Evolutionary conservation across 345 rosid species (phyloP).

Genomic region (Citrus sinensis): DNA sequence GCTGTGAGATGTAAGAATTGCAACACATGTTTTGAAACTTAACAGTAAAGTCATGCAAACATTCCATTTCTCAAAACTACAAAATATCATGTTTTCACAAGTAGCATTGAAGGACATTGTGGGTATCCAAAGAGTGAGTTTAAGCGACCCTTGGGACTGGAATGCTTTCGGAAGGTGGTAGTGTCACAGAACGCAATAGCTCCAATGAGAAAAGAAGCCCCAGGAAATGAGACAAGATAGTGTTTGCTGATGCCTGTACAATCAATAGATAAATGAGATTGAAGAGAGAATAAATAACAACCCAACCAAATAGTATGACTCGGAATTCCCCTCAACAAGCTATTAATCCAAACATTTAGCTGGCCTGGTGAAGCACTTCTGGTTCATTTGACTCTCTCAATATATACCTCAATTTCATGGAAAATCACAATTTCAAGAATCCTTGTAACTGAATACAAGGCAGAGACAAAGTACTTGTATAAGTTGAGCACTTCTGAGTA

Average conservation of each 20-base stretch:
- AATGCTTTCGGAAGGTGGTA: constrained; percentile 54
- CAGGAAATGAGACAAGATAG: constrained; percentile 90
- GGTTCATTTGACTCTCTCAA: not conserved
- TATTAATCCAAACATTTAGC: not conserved
- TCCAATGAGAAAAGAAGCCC: constrained; percentile 89
- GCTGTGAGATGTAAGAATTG: not conserved
- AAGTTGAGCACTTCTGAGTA: not conserved
- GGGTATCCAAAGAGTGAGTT: constrained; percentile 8
- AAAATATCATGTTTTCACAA: constrained; percentile 22
- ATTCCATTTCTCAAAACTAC: constrained; percentile 9
- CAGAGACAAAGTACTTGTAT: not conserved
- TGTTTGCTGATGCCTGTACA: constrained; percentile 92
- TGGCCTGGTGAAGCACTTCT: not conserved
- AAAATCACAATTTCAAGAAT: not conserved
- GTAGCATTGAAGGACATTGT: not conserved
- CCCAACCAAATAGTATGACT: not conserved
- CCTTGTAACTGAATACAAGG: not conserved
- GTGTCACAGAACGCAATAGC: constrained; percentile 83
- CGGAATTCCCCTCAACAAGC: not conserved
- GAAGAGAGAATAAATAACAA: not conserved
- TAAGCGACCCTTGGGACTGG: constrained; percentile 55
- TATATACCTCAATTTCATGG: not conserved
- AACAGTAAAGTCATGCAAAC: not conserved
- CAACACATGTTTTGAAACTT: not conserved
- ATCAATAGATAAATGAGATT: constrained; percentile 5